A percentile compares a stretch with the other conserved stretches of the same genome.
phyloP scores from a whole-genome alignment of 306 rosid genomes.

The Fragaria nilgerrensis region DNA sequence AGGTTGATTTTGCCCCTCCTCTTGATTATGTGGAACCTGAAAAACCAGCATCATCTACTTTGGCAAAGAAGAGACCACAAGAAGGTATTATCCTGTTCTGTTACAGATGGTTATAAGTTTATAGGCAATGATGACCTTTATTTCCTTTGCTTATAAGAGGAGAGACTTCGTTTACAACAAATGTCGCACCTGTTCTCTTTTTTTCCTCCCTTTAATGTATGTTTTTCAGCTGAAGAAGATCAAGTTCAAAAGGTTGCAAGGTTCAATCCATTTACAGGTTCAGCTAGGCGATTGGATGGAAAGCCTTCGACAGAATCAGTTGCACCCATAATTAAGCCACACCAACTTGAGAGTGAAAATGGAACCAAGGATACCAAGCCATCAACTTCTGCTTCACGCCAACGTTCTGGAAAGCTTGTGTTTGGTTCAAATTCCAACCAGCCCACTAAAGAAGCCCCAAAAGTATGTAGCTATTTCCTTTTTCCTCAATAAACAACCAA shows the following conservation, averaged over 20 bases:
- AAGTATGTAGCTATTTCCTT: slow-evolving; percentile 24
- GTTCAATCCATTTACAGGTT: slow-evolving; percentile 45
- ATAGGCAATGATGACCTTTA: neutral
- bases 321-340: slow-evolving; percentile 28
- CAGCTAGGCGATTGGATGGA: slow-evolving; percentile 52
- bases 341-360: slow-evolving; percentile 18
- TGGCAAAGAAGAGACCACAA: slow-evolving; percentile 21
- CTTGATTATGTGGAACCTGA: slow-evolving; percentile 52
- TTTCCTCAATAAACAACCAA: neutral
- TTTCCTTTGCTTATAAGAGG: neutral
- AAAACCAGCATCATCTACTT: slow-evolving; percentile 20
- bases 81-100: slow-evolving; percentile 25
- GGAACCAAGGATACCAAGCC: slow-evolving; percentile 31
- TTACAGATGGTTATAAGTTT: neutral
- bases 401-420: slow-evolving; percentile 47
- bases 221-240: slow-evolving; percentile 42
- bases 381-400: slow-evolving; percentile 20
- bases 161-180: neutral
- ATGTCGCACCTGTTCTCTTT: neutral
- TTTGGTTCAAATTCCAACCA: slow-evolving; percentile 41
- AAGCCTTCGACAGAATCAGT: slow-evolving; percentile 32
- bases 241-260: slow-evolving; percentile 29
- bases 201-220: neutral
- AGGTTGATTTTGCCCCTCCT: slow-evolving; percentile 54
- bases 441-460: slow-evolving; percentile 24